Conservation (phyloP, 2,329 filamentous ascomycete genomes). For the Coniochaeta hoffmannii region DNA sequence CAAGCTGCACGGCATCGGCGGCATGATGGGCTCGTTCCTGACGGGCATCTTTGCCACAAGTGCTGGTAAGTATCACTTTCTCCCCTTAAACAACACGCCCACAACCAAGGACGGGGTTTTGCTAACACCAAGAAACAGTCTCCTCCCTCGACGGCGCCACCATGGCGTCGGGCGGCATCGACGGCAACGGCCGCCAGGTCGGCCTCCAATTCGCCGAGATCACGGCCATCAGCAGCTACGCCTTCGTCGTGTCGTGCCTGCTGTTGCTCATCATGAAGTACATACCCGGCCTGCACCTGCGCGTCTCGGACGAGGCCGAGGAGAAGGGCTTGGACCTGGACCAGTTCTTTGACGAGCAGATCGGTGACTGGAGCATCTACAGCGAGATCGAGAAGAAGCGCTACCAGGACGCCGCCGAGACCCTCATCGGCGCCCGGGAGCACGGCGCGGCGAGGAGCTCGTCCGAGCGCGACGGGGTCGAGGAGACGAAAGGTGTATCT, state of each 20-base stretch:
- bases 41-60: constrained; percentile 46
- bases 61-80: constrained; percentile 7
- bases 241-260: constrained; percentile 43
- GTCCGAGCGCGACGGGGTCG: neutral
- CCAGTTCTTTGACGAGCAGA: constrained; percentile 37
- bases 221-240: constrained; percentile 46
- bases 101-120: neutral
- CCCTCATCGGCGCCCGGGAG: neutral
- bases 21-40: constrained; percentile 47
- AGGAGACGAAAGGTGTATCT: neutral
- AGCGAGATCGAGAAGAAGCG: constrained; percentile 11
- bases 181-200: constrained; percentile 45
- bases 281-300: constrained; percentile 49
- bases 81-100: neutral
- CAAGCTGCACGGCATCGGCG: constrained; percentile 52
- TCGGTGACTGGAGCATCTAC: constrained; percentile 10
- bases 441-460: neutral
- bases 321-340: constrained; percentile 42
- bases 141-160: constrained; percentile 40
- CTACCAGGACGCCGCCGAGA: constrained; percentile 2
- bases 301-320: constrained; percentile 48
- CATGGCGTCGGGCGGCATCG: constrained; percentile 34
- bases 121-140: constrained; percentile 5
- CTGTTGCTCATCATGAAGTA: constrained; percentile 48
- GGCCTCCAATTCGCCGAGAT: constrained; percentile 51